Evolutionary conservation across 495 filamentous ascomycete genomes (phyloP).

Genomic region (Clohesyomyces aquaticus): DNA sequence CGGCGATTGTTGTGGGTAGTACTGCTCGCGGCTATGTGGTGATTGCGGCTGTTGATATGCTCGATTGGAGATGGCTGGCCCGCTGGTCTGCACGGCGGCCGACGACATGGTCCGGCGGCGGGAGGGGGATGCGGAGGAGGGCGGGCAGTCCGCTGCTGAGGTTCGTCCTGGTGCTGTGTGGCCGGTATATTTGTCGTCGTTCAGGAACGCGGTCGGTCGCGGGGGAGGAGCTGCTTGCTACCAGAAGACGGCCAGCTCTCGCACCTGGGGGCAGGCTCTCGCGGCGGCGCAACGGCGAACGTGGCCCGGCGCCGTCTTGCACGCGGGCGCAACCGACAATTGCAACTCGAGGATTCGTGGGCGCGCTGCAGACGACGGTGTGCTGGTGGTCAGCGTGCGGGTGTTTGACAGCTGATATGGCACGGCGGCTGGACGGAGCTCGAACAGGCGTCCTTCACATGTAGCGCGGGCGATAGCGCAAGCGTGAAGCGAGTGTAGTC

Average conservation of each 20-base stretch:
- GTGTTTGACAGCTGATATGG: too few relatives aligned
- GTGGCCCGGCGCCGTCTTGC: neutral
- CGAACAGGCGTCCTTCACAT: slow-evolving; percentile 7
- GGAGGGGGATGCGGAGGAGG: neutral
- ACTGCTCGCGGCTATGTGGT: slow-evolving; percentile 45
- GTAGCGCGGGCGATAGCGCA: slow-evolving; percentile 7
- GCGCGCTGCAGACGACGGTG: neutral
- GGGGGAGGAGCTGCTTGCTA: neutral
- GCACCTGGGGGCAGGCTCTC: neutral
- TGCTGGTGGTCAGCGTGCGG: neutral
- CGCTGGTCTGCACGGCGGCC: slow-evolving; percentile 47
- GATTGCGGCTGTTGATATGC: slow-evolving; percentile 41
- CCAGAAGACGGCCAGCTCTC: too few relatives aligned
- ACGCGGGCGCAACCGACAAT: neutral
- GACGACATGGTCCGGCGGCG: slow-evolving; percentile 39
- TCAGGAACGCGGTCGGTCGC: slow-evolving; percentile 7
- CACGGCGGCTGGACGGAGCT: neutral
- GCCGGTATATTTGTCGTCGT: neutral
- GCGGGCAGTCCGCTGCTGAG: neutral
- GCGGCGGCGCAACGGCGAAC: neutral
- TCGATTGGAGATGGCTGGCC: slow-evolving; percentile 41
- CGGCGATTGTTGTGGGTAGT: slow-evolving; percentile 48
- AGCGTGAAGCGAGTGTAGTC: neutral
- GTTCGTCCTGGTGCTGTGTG: neutral
- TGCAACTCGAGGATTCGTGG: neutral